A percentile compares a stretch with the other conserved stretches of the same genome.
phyloP scores from a whole-genome alignment of 306 rosid genomes.

The Acmispon strigosus region DNA sequence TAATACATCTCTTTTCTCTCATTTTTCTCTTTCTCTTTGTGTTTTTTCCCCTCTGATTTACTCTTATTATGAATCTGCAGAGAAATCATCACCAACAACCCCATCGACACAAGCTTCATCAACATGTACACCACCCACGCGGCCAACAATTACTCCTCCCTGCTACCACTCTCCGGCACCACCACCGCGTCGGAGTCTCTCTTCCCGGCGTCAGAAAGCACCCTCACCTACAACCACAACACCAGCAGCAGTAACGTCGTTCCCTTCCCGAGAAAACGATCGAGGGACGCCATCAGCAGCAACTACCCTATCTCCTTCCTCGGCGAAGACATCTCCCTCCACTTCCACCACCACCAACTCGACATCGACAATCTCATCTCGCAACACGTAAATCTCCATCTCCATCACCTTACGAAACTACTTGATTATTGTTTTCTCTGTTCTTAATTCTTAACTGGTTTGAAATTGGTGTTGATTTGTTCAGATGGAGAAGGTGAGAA shows the following conservation, averaged over 20 bases:
- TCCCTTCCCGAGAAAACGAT: constrained; percentile 48
- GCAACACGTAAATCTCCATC: constrained; percentile 31
- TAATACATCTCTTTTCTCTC: not conserved
- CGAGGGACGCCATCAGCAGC: constrained; percentile 32
- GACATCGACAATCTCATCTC: constrained; percentile 49
- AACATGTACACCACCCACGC: constrained; percentile 25
- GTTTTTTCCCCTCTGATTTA: not conserved
- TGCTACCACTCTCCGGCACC: constrained; percentile 47
- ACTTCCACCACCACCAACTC: constrained; percentile 53
- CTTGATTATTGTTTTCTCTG: not conserved
- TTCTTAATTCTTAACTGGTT: not conserved
- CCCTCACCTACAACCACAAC: constrained; percentile 29
- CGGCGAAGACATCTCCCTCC: constrained; percentile 57
- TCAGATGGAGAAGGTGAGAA: constrained; percentile 70
- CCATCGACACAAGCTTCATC: constrained; percentile 29
- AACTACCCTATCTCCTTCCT: constrained; percentile 42
- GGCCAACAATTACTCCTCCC: constrained; percentile 27
- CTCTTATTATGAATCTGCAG: constrained; percentile 32
- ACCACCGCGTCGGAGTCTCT: constrained; percentile 45
- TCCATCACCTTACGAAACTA: not conserved
- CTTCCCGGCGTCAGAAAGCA: constrained; percentile 51
- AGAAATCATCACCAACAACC: constrained; percentile 42
- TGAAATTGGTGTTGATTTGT: not conserved
- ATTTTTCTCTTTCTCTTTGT: not conserved
- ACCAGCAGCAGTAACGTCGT: not conserved